Evolutionary conservation across 176 grass and related monocot species (phyloP).

Genomic region (Carex myosuroides): DNA sequence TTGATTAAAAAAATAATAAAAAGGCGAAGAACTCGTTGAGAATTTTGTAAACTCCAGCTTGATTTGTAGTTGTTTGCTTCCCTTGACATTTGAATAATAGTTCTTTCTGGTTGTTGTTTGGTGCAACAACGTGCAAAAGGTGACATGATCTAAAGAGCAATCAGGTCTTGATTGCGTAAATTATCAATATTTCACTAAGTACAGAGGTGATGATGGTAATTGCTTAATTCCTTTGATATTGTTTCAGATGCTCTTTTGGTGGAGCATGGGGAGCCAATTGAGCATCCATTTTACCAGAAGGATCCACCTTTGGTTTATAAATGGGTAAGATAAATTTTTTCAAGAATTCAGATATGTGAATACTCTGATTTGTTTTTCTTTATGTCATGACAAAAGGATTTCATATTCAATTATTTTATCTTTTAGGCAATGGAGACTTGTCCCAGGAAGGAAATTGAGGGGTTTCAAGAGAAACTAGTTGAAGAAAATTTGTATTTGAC

Average conservation of each 20-base stretch:
- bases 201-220: background rate
- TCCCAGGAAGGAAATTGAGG: conserved; percentile 41
- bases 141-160: background rate
- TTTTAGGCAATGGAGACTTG: conserved; percentile 70
- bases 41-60: background rate
- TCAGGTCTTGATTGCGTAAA: background rate
- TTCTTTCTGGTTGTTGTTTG: background rate
- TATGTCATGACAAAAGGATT: background rate
- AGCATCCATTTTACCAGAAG: conserved; percentile 52
- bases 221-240: background rate
- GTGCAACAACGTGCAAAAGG: background rate
- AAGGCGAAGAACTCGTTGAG: background rate
- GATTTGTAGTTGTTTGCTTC: background rate
- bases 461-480: conserved; percentile 49
- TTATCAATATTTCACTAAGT: background rate
- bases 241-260: conserved; percentile 40
- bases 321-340: conserved; percentile 24
- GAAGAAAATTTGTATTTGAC: conserved; percentile 80
- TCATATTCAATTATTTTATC: background rate
- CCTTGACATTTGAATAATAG: background rate
- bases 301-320: background rate
- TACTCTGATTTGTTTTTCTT: background rate
- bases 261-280: conserved; percentile 43
- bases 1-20: background rate
- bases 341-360: background rate